phyloP scores from a whole-genome alignment of 164 flowering plant species.

The Chloranthus sessilifolius region DNA sequence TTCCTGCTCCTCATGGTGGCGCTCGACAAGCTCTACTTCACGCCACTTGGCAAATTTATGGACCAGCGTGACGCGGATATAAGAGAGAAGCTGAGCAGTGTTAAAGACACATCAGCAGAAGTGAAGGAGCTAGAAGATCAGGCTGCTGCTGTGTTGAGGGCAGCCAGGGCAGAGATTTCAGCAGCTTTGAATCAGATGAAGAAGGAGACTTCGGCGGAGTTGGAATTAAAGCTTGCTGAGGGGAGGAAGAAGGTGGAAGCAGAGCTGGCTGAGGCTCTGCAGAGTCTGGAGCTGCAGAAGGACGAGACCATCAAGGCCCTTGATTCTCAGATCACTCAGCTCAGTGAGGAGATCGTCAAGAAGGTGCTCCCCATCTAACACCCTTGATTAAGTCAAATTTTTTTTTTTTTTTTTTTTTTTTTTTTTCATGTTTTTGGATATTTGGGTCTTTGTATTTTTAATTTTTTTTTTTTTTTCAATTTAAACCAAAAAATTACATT shows the following conservation, averaged over 20 bases:
- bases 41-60: slow-evolving; percentile 91
- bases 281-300: slow-evolving; percentile 69
- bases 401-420: not conserved
- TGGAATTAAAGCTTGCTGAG: slow-evolving; percentile 64
- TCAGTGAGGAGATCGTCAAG: slow-evolving; percentile 77
- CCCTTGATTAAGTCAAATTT: no score
- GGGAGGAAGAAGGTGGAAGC: slow-evolving; percentile 81
- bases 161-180: slow-evolving; percentile 89
- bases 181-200: slow-evolving; percentile 89
- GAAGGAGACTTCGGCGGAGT: slow-evolving; percentile 80
- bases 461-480: no score
- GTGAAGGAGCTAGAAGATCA: slow-evolving; percentile 93
- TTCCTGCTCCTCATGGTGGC: slow-evolving; percentile 82
- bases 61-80: slow-evolving; percentile 78
- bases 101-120: slow-evolving; percentile 84
- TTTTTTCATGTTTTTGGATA: no score
- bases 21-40: slow-evolving; percentile 80
- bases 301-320: slow-evolving; percentile 72
- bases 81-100: slow-evolving; percentile 59
- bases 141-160: slow-evolving; percentile 76
- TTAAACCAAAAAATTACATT: no score
- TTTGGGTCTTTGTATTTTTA: no score
- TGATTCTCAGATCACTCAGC: slow-evolving; percentile 78
- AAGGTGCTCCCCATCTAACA: slow-evolving; percentile 69
- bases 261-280: slow-evolving; percentile 80